phyloP scores from a whole-genome alignment of 2,329 filamentous ascomycete species.

The Hymenoscyphus infarciens region DNA sequence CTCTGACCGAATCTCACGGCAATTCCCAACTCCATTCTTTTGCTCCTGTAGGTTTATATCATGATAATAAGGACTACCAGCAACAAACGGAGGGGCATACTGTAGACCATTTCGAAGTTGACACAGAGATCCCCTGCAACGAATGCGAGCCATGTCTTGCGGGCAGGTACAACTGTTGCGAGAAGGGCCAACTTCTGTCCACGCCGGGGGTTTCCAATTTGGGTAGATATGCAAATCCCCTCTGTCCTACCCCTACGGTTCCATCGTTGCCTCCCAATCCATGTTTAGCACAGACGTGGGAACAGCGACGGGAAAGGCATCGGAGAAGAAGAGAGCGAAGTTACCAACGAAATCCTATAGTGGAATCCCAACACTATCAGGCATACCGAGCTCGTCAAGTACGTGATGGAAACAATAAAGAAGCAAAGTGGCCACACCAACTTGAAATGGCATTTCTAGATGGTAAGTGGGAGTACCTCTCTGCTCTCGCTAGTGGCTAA shows the following conservation, averaged over 20 bases:
- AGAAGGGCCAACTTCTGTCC: neutral
- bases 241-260: slow-evolving; percentile 26
- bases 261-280: slow-evolving; percentile 29
- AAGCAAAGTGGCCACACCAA: slow-evolving; percentile 58
- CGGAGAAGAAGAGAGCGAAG: slow-evolving; percentile 31
- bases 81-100: slow-evolving; percentile 22
- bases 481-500: slow-evolving; percentile 17
- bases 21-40: slow-evolving; percentile 32
- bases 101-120: slow-evolving; percentile 14
- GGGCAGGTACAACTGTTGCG: neutral
- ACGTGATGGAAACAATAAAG: slow-evolving; percentile 57
- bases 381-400: slow-evolving; percentile 64
- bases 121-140: neutral
- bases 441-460: slow-evolving; percentile 66
- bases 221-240: neutral
- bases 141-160: neutral
- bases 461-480: slow-evolving; percentile 43
- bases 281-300: slow-evolving; percentile 24
- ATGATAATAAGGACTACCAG: slow-evolving; percentile 31
- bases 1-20: slow-evolving; percentile 32
- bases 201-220: neutral
- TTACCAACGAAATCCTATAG: slow-evolving; percentile 53
- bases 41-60: slow-evolving; percentile 26
- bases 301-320: slow-evolving; percentile 35
- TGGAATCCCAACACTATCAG: slow-evolving; percentile 59